Evolutionary conservation across 1,284 basidiomycete species (phyloP).

Genomic region (Ceratobasidium sp.): DNA sequence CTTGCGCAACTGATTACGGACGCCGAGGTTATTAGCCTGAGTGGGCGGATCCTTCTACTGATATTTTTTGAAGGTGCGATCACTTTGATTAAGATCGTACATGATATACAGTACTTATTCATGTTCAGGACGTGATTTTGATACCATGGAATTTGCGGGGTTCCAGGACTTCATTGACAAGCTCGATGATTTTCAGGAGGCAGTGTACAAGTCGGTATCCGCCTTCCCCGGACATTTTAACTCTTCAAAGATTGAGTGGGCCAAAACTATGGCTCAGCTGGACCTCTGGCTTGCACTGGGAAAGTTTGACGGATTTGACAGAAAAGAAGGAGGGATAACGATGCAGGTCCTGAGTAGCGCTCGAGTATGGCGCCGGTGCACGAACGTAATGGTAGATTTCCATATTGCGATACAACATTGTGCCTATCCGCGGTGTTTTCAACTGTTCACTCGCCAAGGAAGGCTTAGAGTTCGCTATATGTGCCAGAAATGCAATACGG

Average conservation of each 20-base stretch:
- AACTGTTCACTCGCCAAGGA: background rate
- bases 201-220: background rate
- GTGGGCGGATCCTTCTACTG: background rate
- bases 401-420: background rate
- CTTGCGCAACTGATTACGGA: background rate
- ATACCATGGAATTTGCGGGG: background rate
- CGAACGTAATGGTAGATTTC: background rate
- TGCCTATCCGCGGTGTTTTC: slow-evolving; percentile 28
- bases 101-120: no score
- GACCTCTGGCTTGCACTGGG: no score
- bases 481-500: slow-evolving; percentile 3
- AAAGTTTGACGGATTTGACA: background rate
- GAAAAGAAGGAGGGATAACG: background rate
- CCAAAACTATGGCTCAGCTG: background rate
- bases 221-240: background rate
- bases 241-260: background rate
- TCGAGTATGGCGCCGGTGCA: background rate
- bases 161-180: background rate
- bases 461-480: background rate
- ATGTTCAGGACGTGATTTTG: background rate
- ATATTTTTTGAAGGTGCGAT: background rate
- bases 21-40: background rate
- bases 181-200: background rate
- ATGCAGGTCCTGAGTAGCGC: background rate
- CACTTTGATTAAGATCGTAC: no score